A percentile compares a stretch with the other conserved stretches of the same genome.
These are phyloP conservation scores for Incumbomyces delicatus DNA, from an alignment of 2,329 filamentous ascomycete species.

Conservation along the genomic window DNA sequence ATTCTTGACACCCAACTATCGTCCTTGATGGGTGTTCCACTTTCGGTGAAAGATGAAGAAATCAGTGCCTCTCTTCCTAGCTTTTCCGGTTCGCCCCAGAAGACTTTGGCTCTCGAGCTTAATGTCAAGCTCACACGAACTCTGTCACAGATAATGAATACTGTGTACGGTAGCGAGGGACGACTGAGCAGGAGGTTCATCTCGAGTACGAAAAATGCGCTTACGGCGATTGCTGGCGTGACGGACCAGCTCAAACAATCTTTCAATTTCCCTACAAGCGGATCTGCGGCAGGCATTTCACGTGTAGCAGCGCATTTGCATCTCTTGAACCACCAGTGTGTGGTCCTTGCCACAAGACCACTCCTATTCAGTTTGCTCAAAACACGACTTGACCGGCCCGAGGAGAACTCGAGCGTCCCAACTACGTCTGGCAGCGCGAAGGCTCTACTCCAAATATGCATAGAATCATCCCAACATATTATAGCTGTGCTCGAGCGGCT, in stretches of 20 bases:
- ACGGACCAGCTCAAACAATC: constrained; percentile 31
- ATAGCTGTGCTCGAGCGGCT: constrained; percentile 35
- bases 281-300: constrained; percentile 31
- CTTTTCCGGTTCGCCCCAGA: constrained; percentile 32
- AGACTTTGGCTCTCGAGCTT: constrained; percentile 33
- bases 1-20: constrained; percentile 46
- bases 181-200: constrained; percentile 29
- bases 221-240: constrained; percentile 31
- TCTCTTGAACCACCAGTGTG: constrained; percentile 35
- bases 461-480: constrained; percentile 37
- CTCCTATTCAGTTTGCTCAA: constrained; percentile 36
- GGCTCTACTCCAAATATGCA: constrained; percentile 32
- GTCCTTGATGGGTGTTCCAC: constrained; percentile 43
- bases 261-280: constrained; percentile 30
- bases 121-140: constrained; percentile 39
- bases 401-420: constrained; percentile 23
- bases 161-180: constrained; percentile 33
- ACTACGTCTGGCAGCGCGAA: constrained; percentile 30
- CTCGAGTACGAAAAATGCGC: constrained; percentile 30
- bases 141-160: constrained; percentile 35
- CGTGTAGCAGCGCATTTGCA: constrained; percentile 33
- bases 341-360: constrained; percentile 33
- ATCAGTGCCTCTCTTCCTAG: constrained; percentile 39
- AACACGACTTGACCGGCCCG: constrained; percentile 25
- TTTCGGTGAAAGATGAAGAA: constrained; percentile 42